A percentile compares a stretch with the other conserved stretches of the same genome.
These are phyloP conservation scores for Phaeotremella fagi DNA, from an alignment of 768 basidiomycete genomes.

Conservation along the genomic window DNA sequence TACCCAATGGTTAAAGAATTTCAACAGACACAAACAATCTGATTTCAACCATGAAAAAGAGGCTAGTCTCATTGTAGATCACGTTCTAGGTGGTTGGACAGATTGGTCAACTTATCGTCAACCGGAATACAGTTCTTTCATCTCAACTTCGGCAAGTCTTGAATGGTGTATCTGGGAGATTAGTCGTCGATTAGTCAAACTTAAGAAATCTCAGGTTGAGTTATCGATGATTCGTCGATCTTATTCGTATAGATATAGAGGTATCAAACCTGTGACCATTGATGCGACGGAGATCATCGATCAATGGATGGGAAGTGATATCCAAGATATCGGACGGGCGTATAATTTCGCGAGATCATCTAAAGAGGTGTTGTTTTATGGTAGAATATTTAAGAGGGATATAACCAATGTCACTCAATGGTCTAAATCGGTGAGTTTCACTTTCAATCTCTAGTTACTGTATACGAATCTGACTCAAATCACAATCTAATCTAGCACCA, in stretches of 20 bases:
- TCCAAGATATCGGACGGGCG: background rate
- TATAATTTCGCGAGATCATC: background rate
- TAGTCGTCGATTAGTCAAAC: background rate
- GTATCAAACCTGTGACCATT: background rate
- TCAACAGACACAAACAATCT: too few species aligned
- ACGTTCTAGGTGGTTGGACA: background rate
- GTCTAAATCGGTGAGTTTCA: background rate
- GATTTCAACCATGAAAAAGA: too few species aligned
- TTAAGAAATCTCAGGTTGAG: background rate
- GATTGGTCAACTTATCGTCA: background rate
- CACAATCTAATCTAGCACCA: too few species aligned
- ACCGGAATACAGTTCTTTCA: background rate
- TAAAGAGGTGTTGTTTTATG: conserved; percentile 4
- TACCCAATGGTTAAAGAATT: too few species aligned
- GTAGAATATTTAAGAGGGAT: conserved; percentile 6
- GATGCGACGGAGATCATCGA: background rate
- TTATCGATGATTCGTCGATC: background rate
- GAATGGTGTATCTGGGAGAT: conserved; percentile 13
- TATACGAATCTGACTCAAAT: too few species aligned
- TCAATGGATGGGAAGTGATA: background rate
- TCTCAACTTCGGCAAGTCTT: background rate
- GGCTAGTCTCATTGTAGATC: background rate
- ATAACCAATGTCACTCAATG: background rate
- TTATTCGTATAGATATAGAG: background rate
- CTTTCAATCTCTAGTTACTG: background rate